phyloP scores from a whole-genome alignment of 1,284 basidiomycete species.

The Golubevia sp. region DNA sequence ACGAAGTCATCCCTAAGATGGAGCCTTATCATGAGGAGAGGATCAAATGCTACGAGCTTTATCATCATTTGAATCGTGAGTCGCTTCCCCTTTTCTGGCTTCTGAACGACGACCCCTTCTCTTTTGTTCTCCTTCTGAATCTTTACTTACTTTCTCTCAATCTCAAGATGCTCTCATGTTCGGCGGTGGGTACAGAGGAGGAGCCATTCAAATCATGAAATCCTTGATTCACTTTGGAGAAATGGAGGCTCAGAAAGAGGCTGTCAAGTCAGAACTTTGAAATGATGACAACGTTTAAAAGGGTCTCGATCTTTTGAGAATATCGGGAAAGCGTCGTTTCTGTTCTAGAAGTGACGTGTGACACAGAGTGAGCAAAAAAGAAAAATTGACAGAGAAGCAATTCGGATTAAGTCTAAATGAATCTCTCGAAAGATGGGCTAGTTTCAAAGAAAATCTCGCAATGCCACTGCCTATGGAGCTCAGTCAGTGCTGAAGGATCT shows the following conservation, averaged over 20 bases:
- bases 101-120: neutral
- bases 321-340: too few species aligned
- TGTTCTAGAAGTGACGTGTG: too few species aligned
- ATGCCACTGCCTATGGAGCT: too few species aligned
- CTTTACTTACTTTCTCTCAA: neutral
- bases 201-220: constrained; percentile 10
- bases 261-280: neutral
- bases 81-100: neutral
- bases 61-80: constrained; percentile 80
- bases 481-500: too few species aligned
- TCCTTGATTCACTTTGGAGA: constrained; percentile 11
- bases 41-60: constrained; percentile 74
- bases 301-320: too few species aligned
- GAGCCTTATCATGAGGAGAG: constrained; percentile 76
- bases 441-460: too few species aligned
- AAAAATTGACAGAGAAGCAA: too few species aligned
- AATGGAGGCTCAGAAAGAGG: constrained; percentile 5
- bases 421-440: too few species aligned
- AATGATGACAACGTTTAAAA: too few species aligned
- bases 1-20: constrained; percentile 71
- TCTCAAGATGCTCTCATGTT: constrained; percentile 12
- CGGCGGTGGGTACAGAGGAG: constrained; percentile 12
- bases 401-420: too few species aligned
- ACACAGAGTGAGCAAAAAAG: too few species aligned
- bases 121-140: neutral